Evolutionary conservation across 1,284 basidiomycete genomes (phyloP).

Genomic region (Papiliotrema laurentii): DNA sequence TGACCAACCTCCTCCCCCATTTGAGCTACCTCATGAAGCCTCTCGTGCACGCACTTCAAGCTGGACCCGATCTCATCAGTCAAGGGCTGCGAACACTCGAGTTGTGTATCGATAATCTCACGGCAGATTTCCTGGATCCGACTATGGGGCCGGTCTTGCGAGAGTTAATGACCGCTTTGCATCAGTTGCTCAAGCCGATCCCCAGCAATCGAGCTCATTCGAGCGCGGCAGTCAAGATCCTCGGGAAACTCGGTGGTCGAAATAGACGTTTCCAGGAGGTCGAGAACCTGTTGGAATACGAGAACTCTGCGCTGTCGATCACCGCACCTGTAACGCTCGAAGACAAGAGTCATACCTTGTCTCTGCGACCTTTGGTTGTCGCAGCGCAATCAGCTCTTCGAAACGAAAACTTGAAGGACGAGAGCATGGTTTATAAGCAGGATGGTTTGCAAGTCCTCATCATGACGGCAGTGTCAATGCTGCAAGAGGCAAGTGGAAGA

Average conservation of each 20-base stretch:
- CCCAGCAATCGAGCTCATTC: conserved; percentile 89
- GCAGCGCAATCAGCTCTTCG: conserved; percentile 66
- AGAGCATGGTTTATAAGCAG: too few species aligned
- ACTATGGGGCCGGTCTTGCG: conserved; percentile 88
- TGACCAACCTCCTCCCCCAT: conserved; percentile 94
- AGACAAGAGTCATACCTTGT: conserved; percentile 63
- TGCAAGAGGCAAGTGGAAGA: conserved; percentile 62
- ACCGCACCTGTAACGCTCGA: conserved; percentile 70
- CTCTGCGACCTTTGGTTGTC: conserved; percentile 65
- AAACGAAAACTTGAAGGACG: conserved; percentile 56
- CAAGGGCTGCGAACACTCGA: conserved; percentile 96
- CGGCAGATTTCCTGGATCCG: conserved; percentile 96
- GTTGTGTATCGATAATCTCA: conserved; percentile 98
- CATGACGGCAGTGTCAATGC: conserved; percentile 63
- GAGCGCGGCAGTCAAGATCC: conserved; percentile 91
- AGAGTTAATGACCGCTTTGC: conserved; percentile 91
- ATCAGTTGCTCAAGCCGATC: conserved; percentile 82
- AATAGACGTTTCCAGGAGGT: conserved; percentile 84
- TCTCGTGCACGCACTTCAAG: conserved; percentile 83
- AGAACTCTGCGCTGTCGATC: conserved; percentile 63
- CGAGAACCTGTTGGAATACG: conserved; percentile 71
- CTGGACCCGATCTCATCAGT: conserved; percentile 82
- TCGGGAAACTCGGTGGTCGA: conserved; percentile 94
- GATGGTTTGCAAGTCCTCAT: conserved; percentile 78
- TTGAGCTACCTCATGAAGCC: conserved; percentile 96